phyloP scores from a whole-genome alignment of 768 basidiomycete species.

The Candolleomyces eurysporus region DNA sequence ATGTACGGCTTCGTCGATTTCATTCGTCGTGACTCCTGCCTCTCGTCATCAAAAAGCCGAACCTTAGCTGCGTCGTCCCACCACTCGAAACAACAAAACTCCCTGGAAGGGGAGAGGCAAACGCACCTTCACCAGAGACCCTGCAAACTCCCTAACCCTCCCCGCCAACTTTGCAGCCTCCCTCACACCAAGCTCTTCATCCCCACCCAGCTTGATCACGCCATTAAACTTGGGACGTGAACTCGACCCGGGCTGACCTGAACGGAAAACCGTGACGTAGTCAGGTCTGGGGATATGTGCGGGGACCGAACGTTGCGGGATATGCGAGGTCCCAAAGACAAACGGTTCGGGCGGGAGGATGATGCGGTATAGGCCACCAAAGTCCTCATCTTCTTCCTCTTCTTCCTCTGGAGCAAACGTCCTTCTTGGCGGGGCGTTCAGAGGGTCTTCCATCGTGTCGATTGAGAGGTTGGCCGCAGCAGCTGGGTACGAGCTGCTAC shows the following conservation, averaged over 20 bases:
- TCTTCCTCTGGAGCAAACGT: no score
- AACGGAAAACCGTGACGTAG: conserved; percentile 35
- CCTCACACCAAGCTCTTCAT: conserved; percentile 51
- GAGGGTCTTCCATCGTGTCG: no score
- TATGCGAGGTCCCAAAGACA: conserved; percentile 62
- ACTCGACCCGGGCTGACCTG: background rate
- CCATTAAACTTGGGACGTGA: conserved; percentile 16
- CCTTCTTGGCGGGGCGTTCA: no score
- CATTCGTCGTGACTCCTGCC: conserved; percentile 72
- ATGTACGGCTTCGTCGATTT: conserved; percentile 72
- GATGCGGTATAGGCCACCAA: conserved; percentile 55
- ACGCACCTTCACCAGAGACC: conserved; percentile 51
- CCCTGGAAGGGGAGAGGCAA: background rate
- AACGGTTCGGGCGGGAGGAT: conserved; percentile 68
- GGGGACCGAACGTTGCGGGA: conserved; percentile 57
- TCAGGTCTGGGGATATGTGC: conserved; percentile 49
- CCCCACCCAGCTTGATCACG: conserved; percentile 47
- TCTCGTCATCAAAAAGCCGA: conserved; percentile 20
- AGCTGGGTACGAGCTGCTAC: no score
- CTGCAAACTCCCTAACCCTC: conserved; percentile 53
- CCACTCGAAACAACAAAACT: background rate
- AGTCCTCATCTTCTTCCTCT: conserved; percentile 14
- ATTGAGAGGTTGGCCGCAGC: no score
- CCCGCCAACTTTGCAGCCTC: conserved; percentile 56
- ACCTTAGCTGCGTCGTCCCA: background rate